Evolutionary conservation across 2,329 filamentous ascomycete genomes (phyloP).

Genomic region (Claviceps sp.): DNA sequence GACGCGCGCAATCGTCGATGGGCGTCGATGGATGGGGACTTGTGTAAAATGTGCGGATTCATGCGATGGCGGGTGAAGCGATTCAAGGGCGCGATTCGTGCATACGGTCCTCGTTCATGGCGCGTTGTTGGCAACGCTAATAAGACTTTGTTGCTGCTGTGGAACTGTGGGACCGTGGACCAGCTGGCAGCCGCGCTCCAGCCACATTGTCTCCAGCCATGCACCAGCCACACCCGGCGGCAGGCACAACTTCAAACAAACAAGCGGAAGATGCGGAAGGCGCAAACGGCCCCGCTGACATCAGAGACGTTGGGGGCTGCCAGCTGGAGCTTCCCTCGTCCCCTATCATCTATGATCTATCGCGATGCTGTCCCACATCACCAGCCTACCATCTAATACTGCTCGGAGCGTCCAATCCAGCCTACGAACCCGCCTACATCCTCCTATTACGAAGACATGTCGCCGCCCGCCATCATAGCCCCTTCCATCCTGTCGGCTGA

Average conservation of each 20-base stretch:
- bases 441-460: constrained; percentile 43
- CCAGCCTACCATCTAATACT: no score
- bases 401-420: no score
- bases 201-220: no score
- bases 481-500: constrained; percentile 97
- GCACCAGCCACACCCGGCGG: neutral
- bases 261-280: no score
- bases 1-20: neutral
- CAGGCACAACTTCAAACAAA: neutral
- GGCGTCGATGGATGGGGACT: neutral
- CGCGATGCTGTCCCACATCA: no score
- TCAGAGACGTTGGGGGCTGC: constrained; percentile 1
- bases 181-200: no score
- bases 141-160: neutral
- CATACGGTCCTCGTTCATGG: neutral
- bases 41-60: neutral
- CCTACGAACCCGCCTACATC: neutral
- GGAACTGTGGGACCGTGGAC: no score
- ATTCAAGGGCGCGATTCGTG: neutral
- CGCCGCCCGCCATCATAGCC: constrained; percentile 84
- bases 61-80: constrained; percentile 1
- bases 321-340: neutral
- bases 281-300: constrained; percentile 7
- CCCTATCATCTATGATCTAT: no score
- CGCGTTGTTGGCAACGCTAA: neutral